Base-by-base conservation (phyloP, 2,329 filamentous ascomycete species). In the Aspergillus felis region DNA sequence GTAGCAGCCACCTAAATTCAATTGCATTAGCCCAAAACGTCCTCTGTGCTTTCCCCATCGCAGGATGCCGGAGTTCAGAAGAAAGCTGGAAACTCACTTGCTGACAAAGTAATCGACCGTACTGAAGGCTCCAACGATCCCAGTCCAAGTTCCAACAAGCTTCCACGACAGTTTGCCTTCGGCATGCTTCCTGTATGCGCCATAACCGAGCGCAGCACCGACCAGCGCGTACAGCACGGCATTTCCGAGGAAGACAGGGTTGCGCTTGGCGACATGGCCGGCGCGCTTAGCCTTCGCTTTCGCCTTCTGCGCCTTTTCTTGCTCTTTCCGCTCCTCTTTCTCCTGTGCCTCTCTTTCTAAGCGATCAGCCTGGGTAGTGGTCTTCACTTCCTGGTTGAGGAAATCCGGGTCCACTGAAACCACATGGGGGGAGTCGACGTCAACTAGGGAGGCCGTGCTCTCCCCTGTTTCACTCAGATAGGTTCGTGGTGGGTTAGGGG, bases 51-150 rank as follows among this genome's bases (percentile, higher is more conserved):
- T 25, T 35, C 20, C n/a, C 28, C n/a, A n/a, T 53, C 52, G 20
- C 27, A 38, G 24, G 22, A 27, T n/a, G 47, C 12, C 12, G 25
- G 4, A 32, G 1, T 24, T 38, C 44, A 5, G 25, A 53, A n/a
- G 4, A 5, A 17, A 28, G 3, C 29, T 32, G 12, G n/a, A 41
- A 27, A 66, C 78, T 71, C 62, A 81, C 78, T 78, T 79, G 77
- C 78, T 81, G 47, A 78, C 73, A 56, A 75, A 79, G 65, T 79
- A 81, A 66, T 81, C 79, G 29, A 72, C 75, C 3, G 73, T 70
- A 53, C 75, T 76, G 48, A 79, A 71, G 12, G 76, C 73, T 25
- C 77, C 77, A 20, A 81, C 73, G 27, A 69, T 75, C 9, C 75
- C 78, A 32, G 75, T 73, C 61, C 72, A 75, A 7, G 73, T 58